Evolutionary conservation across 2,329 filamentous ascomycete species (phyloP).

Genomic region (Aspergillaceae sp.): DNA sequence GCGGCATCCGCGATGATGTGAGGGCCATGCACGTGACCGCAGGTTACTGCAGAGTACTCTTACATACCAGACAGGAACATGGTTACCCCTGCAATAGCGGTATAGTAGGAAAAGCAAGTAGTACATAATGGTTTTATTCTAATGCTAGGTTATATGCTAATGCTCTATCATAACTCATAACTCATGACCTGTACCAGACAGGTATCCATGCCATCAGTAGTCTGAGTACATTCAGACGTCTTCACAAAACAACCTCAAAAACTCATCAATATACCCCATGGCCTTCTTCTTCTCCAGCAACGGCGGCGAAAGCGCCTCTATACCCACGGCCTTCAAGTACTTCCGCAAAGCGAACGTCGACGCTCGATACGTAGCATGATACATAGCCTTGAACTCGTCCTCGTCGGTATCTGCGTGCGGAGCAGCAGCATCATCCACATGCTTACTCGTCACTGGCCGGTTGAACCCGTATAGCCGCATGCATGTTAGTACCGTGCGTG

Average conservation of each 20-base stretch:
- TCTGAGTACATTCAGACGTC: slow-evolving; percentile 15
- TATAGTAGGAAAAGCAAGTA: too few species aligned
- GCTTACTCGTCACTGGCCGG: slow-evolving; percentile 20
- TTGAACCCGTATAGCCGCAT: slow-evolving; percentile 38
- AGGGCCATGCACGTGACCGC: not conserved
- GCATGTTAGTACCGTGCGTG: slow-evolving; percentile 35
- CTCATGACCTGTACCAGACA: slow-evolving; percentile 13
- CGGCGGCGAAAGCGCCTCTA: slow-evolving; percentile 8
- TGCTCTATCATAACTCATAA: slow-evolving; percentile 12
- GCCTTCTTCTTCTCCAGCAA: slow-evolving; percentile 31
- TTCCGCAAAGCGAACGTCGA: slow-evolving; percentile 35
- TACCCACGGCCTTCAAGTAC: slow-evolving; percentile 21
- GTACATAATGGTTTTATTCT: not conserved
- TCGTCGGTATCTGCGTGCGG: slow-evolving; percentile 17
- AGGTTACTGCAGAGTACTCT: not conserved
- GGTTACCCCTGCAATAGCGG: too few species aligned
- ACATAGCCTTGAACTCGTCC: slow-evolving; percentile 37
- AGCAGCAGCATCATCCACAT: not conserved
- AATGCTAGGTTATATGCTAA: not conserved
- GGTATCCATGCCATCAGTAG: not conserved
- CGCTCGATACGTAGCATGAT: slow-evolving; percentile 37
- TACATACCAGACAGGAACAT: too few species aligned
- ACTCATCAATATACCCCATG: slow-evolving; percentile 34
- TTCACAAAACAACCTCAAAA: slow-evolving; percentile 35
- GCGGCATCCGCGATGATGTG: slow-evolving; percentile 11